Evolutionary conservation across 2,329 filamentous ascomycete species (phyloP).

Genomic region (Arthrobotrys entomopaga): DNA sequence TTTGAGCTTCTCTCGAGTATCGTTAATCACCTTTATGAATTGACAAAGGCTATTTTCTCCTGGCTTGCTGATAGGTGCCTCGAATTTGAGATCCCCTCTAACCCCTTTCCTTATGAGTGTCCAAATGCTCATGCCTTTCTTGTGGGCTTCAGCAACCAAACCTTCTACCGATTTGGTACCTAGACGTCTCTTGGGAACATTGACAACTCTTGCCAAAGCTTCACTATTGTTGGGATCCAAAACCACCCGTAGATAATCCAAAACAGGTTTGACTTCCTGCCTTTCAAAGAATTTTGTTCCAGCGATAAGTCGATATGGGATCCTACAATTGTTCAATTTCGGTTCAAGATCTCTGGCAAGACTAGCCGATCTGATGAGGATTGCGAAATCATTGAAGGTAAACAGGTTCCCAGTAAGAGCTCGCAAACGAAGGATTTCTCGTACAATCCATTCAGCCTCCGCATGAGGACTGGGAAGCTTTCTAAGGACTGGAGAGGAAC

Average conservation of each 20-base stretch:
- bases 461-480: slow-evolving; percentile 74
- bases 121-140: slow-evolving; percentile 77
- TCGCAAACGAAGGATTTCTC: slow-evolving; percentile 78
- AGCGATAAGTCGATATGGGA: slow-evolving; percentile 92
- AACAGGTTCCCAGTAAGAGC: slow-evolving; percentile 79
- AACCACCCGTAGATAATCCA: slow-evolving; percentile 89
- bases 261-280: slow-evolving; percentile 82
- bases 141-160: slow-evolving; percentile 80
- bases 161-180: slow-evolving; percentile 80
- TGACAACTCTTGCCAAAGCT: slow-evolving; percentile 83
- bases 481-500: slow-evolving; percentile 82
- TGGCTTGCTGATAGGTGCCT: slow-evolving; percentile 68
- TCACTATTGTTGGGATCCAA: slow-evolving; percentile 88
- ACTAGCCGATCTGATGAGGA: slow-evolving; percentile 84
- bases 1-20: slow-evolving; percentile 68
- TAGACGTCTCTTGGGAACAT: slow-evolving; percentile 81
- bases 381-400: slow-evolving; percentile 79
- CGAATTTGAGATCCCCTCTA: slow-evolving; percentile 65
- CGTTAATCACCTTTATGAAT: slow-evolving; percentile 71
- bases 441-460: slow-evolving; percentile 89
- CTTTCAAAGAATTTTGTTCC: slow-evolving; percentile 93
- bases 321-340: slow-evolving; percentile 79
- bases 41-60: slow-evolving; percentile 69
- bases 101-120: slow-evolving; percentile 70
- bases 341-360: slow-evolving; percentile 88